Conservation (phyloP, 805 yeast species). For the Candida andamanensis region DNA sequence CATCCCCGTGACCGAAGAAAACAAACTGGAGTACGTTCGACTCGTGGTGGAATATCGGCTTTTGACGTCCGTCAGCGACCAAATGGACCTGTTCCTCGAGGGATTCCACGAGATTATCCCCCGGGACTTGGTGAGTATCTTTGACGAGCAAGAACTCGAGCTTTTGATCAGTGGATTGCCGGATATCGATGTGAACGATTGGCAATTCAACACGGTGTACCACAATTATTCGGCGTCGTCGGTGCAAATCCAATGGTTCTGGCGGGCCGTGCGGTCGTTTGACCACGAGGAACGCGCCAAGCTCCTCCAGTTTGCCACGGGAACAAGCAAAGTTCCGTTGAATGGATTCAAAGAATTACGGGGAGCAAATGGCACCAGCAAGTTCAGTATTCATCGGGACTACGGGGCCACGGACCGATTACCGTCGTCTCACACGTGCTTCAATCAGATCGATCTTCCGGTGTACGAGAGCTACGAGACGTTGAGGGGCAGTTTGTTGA, state of each 20-base stretch:
- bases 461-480: slow-evolving; percentile 87
- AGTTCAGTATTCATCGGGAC: slow-evolving; percentile 85
- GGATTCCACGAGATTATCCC: slow-evolving; percentile 93
- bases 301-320: slow-evolving; percentile 91
- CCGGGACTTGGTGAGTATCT: slow-evolving; percentile 73
- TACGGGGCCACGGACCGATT: slow-evolving; percentile 80
- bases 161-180: slow-evolving; percentile 91
- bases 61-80: slow-evolving; percentile 77
- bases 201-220: slow-evolving; percentile 83
- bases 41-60: slow-evolving; percentile 83
- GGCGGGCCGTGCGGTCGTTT: slow-evolving; percentile 96
- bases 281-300: slow-evolving; percentile 93
- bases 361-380: slow-evolving; percentile 81
- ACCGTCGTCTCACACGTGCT: slow-evolving; percentile 92
- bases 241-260: slow-evolving; percentile 90
- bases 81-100: slow-evolving; percentile 73
- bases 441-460: slow-evolving; percentile 91
- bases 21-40: slow-evolving; percentile 84
- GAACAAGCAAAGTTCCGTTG: slow-evolving; percentile 93
- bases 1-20: slow-evolving; percentile 82
- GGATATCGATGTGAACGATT: slow-evolving; percentile 91
- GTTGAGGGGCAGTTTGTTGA: slow-evolving; percentile 68
- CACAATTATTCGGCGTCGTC: slow-evolving; percentile 78
- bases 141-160: slow-evolving; percentile 94
- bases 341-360: slow-evolving; percentile 88